Evolutionary conservation across 2,329 filamentous ascomycete genomes (phyloP).

Genomic region (Aspergillus sp.): DNA sequence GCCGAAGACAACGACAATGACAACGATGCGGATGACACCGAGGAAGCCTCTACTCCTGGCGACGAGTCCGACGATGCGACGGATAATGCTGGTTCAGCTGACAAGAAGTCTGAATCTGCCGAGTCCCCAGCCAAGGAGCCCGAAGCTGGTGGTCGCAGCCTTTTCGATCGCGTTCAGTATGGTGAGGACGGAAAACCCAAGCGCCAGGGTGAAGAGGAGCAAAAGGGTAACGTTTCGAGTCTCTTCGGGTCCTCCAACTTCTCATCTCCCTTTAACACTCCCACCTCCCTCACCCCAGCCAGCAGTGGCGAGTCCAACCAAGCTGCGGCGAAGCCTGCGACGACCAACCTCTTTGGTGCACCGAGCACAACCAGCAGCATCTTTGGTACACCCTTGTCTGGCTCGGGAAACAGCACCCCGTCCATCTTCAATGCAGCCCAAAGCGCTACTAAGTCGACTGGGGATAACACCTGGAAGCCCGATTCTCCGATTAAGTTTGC

Average conservation of each 20-base stretch:
- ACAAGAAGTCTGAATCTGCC: constrained; percentile 18
- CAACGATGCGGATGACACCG: constrained; percentile 32
- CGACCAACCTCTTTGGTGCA: constrained; percentile 22
- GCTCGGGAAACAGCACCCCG: constrained; percentile 18
- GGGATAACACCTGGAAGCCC: constrained; percentile 52
- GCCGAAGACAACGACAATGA: constrained; percentile 21
- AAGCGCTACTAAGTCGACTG: constrained; percentile 16
- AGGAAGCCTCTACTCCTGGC: constrained; percentile 26
- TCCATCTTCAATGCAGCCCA: constrained; percentile 20
- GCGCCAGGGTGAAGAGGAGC: constrained; percentile 23
- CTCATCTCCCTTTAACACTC: constrained; percentile 29
- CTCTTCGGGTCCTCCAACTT: constrained; percentile 30
- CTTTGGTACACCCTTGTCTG: constrained; percentile 32
- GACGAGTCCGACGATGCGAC: constrained; percentile 25
- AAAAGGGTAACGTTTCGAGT: constrained; percentile 21
- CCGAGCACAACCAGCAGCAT: constrained; percentile 26
- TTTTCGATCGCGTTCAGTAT: constrained; percentile 40
- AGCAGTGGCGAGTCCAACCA: constrained; percentile 17
- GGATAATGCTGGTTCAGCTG: constrained; percentile 13
- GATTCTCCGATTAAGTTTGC: constrained; percentile 53
- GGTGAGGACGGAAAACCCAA: constrained; percentile 29
- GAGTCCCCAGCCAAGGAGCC: constrained; percentile 24
- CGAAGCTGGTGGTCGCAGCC: constrained; percentile 33
- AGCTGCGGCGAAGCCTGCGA: constrained; percentile 17
- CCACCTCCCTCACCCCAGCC: constrained; percentile 21